phyloP scores from a whole-genome alignment of 805 yeast species.

The Metschnikowia matae region DNA sequence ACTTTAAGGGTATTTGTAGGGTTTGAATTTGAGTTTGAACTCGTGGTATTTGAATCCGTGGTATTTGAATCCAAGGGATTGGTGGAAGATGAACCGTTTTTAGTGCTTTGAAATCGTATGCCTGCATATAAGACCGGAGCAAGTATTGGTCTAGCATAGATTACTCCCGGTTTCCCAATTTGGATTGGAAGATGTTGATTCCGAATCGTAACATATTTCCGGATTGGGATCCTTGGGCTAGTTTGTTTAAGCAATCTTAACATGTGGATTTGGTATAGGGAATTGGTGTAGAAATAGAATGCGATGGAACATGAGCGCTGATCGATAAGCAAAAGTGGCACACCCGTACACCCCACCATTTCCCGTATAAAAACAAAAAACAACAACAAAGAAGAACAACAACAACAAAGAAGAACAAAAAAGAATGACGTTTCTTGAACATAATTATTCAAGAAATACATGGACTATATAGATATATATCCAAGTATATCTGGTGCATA shows the following conservation, averaged over 20 bases:
- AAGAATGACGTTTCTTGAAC: too few species aligned
- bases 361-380: too few species aligned
- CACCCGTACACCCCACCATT: conserved; percentile 1
- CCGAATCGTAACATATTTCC: not conserved
- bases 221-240: not conserved
- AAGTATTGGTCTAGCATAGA: too few species aligned
- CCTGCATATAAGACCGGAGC: too few species aligned
- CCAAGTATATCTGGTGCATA: too few species aligned
- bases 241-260: not conserved
- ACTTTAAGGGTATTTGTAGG: conserved; percentile 39
- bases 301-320: not conserved
- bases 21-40: not conserved
- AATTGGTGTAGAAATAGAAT: not conserved
- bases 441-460: too few species aligned
- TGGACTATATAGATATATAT: too few species aligned
- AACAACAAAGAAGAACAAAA: too few species aligned
- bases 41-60: not conserved
- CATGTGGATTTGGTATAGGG: not conserved
- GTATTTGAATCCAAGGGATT: not conserved
- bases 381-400: too few species aligned
- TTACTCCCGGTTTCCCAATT: too few species aligned
- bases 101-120: not conserved
- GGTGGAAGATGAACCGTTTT: not conserved
- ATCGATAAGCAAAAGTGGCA: not conserved
- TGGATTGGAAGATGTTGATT: too few species aligned